phyloP scores from a whole-genome alignment of 305 asterid genomes.

The Vinca major region DNA sequence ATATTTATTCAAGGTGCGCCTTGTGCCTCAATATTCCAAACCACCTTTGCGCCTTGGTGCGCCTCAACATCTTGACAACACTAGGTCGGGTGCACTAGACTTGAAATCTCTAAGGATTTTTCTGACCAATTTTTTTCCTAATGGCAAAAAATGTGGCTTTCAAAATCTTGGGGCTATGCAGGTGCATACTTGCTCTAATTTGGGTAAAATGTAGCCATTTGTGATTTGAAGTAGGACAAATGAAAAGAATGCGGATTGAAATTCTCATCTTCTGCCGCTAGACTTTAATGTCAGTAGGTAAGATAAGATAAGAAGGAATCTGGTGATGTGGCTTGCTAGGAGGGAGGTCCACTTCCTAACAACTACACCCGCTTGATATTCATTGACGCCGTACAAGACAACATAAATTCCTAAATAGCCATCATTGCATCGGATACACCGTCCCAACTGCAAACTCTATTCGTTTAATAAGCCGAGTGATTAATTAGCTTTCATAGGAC shows the following conservation, averaged over 20 bases:
- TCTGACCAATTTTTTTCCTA: no score
- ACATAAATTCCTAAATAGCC: not conserved
- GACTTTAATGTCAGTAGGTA: not conserved
- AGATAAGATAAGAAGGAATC: not conserved
- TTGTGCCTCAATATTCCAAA: no score
- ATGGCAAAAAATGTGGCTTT: no score
- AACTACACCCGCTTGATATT: not conserved
- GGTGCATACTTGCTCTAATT: not conserved
- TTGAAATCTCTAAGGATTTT: no score
- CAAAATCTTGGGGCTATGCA: no score
- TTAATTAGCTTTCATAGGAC: not conserved
- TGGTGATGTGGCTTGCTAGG: not conserved
- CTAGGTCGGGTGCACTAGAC: no score
- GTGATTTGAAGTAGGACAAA: not conserved
- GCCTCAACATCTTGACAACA: no score
- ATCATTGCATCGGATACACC: not conserved
- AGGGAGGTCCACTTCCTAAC: not conserved
- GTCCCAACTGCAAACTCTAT: not conserved
- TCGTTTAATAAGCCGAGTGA: not conserved
- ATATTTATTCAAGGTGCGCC: no score
- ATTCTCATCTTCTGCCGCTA: not conserved
- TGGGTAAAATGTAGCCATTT: not conserved
- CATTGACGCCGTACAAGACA: not conserved
- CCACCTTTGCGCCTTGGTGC: no score
- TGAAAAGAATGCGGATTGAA: not conserved